Percentiles rank a stretch among this genome's conserved stretches.
These are phyloP conservation scores for Ophiostoma triangulosporum DNA, from an alignment of 2,329 filamentous ascomycete genomes.

Conservation along the genomic window DNA sequence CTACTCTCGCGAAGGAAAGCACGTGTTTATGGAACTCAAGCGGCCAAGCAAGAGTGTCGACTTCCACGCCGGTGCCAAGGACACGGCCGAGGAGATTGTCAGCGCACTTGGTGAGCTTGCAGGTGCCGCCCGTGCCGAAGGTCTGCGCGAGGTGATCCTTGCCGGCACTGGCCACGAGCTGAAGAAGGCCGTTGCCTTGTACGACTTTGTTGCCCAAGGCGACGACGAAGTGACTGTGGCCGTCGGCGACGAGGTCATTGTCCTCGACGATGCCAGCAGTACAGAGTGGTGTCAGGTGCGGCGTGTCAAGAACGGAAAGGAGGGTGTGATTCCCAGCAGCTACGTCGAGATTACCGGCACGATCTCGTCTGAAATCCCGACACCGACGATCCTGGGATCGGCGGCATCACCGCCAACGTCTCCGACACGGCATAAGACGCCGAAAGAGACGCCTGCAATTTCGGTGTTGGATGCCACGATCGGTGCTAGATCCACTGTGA, in stretches of 20 bases:
- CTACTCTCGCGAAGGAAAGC: constrained; percentile 95
- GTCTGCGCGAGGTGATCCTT: constrained; percentile 71
- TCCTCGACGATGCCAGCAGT: constrained; percentile 81
- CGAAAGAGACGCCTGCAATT: constrained; percentile 25
- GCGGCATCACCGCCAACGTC: constrained; percentile 4
- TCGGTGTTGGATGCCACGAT: constrained; percentile 37
- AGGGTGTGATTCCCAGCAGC: constrained; percentile 91
- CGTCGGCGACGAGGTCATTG: constrained; percentile 76
- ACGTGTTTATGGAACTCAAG: constrained; percentile 89
- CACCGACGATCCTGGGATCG: constrained; percentile 32
- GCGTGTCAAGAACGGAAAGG: constrained; percentile 78
- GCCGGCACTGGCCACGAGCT: constrained; percentile 56
- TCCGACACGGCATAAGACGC: background rate
- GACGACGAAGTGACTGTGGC: constrained; percentile 92
- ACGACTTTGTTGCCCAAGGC: constrained; percentile 93
- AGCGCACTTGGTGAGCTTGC: constrained; percentile 76
- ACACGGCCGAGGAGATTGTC: constrained; percentile 90
- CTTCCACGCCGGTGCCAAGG: constrained; percentile 93
- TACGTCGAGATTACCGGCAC: constrained; percentile 81
- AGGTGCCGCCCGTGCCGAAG: constrained; percentile 71
- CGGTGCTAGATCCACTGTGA: constrained; percentile 49
- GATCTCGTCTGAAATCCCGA: constrained; percentile 26
- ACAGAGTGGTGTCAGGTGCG: constrained; percentile 98
- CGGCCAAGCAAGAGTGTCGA: constrained; percentile 88
- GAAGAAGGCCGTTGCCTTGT: constrained; percentile 77